Evolutionary conservation across 129 eudicot species (phyloP).

Genomic region (Helianthus annuus): DNA sequence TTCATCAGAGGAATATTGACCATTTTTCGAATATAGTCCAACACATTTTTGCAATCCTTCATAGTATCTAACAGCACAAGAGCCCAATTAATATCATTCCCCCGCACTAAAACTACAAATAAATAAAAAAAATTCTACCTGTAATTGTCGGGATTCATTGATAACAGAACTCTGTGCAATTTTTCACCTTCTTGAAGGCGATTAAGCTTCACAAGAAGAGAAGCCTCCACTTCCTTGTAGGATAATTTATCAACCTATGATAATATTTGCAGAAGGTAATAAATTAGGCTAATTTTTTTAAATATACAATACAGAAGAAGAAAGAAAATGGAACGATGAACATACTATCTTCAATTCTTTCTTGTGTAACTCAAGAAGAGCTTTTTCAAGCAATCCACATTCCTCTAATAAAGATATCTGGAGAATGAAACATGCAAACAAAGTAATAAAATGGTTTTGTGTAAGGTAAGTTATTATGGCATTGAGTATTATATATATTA

Average conservation of each 20-base stretch:
- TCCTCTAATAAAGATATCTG: conserved; percentile 89
- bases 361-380: conserved; percentile 78
- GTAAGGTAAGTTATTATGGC: neutral
- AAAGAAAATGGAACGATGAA: conserved; percentile 10
- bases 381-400: conserved; percentile 72
- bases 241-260: conserved; percentile 66
- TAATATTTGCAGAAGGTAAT: neutral
- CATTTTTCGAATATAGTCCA: conserved; percentile 59
- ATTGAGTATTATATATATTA: conserved; percentile 20
- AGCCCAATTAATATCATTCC: conserved; percentile 11
- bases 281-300: conserved; percentile 8
- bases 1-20: conserved; percentile 67
- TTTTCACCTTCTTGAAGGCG: conserved; percentile 60
- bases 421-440: conserved; percentile 19
- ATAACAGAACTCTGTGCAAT: conserved; percentile 56
- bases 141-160: conserved; percentile 86
- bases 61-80: conserved; percentile 59
- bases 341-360: conserved; percentile 79
- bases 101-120: neutral
- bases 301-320: neutral
- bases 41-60: conserved; percentile 88
- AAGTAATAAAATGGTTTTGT: neutral
- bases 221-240: conserved; percentile 70
- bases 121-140: conserved; percentile 36
- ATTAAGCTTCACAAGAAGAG: conserved; percentile 74